These are phyloP conservation scores for Eremothecium cymbalariae DNA, from an alignment of 1,139 yeast genomes.

Conservation along the genomic window DNA sequence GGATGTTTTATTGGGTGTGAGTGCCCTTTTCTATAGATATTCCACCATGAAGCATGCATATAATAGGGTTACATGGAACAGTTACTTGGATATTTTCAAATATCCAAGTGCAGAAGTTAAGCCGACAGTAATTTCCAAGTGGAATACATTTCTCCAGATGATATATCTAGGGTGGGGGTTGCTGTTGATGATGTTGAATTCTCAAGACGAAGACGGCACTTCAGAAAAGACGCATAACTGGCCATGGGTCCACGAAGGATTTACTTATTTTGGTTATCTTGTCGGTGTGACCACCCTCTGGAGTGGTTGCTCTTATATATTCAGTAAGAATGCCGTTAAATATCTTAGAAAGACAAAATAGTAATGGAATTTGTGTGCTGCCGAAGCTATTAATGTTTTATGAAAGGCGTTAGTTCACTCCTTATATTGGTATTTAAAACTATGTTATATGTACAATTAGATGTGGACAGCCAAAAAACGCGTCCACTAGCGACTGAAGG, in stretches of 20 bases:
- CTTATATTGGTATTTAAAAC: slow-evolving; percentile 1
- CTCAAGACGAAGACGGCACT: slow-evolving; percentile 13
- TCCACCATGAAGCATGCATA: slow-evolving; percentile 68
- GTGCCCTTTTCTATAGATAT: slow-evolving; percentile 69
- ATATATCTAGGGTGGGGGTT: slow-evolving; percentile 72
- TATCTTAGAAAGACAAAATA: slow-evolving; percentile 30
- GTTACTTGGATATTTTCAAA: slow-evolving; percentile 64
- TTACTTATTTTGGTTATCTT: slow-evolving; percentile 41
- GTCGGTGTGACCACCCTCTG: slow-evolving; percentile 72
- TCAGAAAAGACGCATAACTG: slow-evolving; percentile 8
- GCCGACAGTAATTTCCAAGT: slow-evolving; percentile 81
- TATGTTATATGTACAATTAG: slow-evolving; percentile 2
- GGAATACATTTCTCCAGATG: slow-evolving; percentile 91
- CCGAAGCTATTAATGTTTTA: too few species aligned
- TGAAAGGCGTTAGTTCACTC: background rate
- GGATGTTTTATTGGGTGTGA: slow-evolving; percentile 66
- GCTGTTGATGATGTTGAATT: slow-evolving; percentile 35
- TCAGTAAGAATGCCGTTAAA: slow-evolving; percentile 60
- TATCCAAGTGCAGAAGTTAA: slow-evolving; percentile 82
- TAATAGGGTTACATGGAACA: slow-evolving; percentile 40
- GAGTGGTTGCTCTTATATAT: slow-evolving; percentile 72
- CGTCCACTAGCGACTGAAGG: slow-evolving; percentile 60
- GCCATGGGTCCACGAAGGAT: slow-evolving; percentile 15
- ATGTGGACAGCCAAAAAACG: too few species aligned
- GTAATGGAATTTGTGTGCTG: too few species aligned